Evolutionary conservation across 345 rosid species (phyloP), one percentile per base, ranked within the genome.

Genomic region (Citrus inodora): DNA sequence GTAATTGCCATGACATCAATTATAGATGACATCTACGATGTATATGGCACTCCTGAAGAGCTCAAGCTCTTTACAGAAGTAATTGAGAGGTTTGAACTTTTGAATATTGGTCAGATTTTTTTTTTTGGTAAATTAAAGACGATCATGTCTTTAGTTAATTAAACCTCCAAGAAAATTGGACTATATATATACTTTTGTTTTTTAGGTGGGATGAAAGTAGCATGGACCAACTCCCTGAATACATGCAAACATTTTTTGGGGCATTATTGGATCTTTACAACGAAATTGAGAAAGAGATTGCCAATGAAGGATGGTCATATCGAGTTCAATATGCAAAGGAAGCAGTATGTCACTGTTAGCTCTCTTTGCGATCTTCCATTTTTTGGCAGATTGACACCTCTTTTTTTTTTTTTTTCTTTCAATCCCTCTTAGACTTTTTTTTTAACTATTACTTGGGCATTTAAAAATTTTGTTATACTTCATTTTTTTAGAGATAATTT

Each of bases 121-220:
- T 51, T 4, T 6, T 38, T 38, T 0, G 42, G 40, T 38, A 9
- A 38, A 38, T 38, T 16, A 11, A 16, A 53, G 58, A 19, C 16
- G 7, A 53, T 53, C 21, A 13, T 9, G 21, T 5, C 56, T 51
- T 5, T 53, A 53, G 17, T 53, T 53, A 53, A 53, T 53, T 48
- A 13, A 17, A 35, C 38, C 32, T 28, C 1, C 17, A 63, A 63
- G 37, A 63, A 32, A 63, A 63, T 28, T 2, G 67, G 25, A 21
- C 10, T 46, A 46, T 53, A 53, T 9, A 35, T 53, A 53, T 9
- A 35, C 70, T 33, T 22, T 7, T 71, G 22, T n/a, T 32, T 72
- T 72, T 63, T 73, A 83, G 85, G 70, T 83, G 81, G 79, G 88
- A 86, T 51, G 56, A 76, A 10, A 70, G 28, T n/a, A 69, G 73